Evolutionary conservation across 495 filamentous ascomycete genomes (phyloP), one percentile per base, ranked within the genome.

Genomic region (Aspergillus bertholletiae): DNA sequence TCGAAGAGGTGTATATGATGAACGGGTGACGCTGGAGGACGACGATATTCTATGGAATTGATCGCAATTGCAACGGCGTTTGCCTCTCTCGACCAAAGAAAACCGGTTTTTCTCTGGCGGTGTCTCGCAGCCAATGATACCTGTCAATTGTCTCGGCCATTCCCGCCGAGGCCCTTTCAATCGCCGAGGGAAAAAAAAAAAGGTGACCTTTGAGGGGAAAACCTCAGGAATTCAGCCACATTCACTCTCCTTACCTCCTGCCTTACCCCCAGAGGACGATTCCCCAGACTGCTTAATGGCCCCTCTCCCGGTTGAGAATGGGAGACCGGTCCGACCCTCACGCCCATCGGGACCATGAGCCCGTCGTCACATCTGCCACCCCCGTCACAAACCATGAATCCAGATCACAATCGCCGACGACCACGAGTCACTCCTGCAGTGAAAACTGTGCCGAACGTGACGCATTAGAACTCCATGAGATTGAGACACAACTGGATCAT

Each of bases 381-480:
- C 9, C 39, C 7, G 18, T 15, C 18, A 9, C 17, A 7, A 12
- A 12, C 8, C 21, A 43, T 43, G 20, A 40, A n/a, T 17, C 17
- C 3, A 17, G 28, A 50, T 32, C 44, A 37, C 47, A 12, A 37
- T 32, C 53, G 4, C 41, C 24, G 2, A 9, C 45, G 18, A 2
- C 28, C 32, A 41, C 20, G 41, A 41, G 43, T 37, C 48, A 34
- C 27, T 32, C 54, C n/a, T 40, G 47, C 28, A 40, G 60, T 54
- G 63, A 64, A 46, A 17, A 49, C 41, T 32, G 50, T 8, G 47
- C 52, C 22, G 54, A 69, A 2, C 61, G 53, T 7, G 72, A 75
- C 43, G 60, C 63, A 2, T 54, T 72, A 5, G 72, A 75, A 51
- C 59, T 75, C 4, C 63, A 67, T 30, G 58, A 70, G n/a, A 71